Base-by-base conservation (phyloP, 257 asterid genomes). In the Verbascum thapsus region DNA sequence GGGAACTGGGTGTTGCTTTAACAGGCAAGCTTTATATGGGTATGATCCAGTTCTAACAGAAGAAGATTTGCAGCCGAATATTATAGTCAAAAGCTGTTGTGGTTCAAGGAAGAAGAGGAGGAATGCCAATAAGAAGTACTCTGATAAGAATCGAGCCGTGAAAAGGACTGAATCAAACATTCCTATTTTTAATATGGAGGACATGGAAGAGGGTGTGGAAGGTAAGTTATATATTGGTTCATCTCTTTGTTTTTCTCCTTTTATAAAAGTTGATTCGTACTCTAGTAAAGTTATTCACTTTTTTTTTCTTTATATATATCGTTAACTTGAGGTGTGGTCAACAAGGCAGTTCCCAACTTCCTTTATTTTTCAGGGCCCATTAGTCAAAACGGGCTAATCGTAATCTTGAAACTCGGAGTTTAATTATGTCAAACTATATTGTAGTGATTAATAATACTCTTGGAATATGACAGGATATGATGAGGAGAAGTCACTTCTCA, bases 1-100 rank as follows among this genome's bases (percentile, higher is more conserved):
- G 69, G 97, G 97, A 64, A 90, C 97, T 3, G 97, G 97, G 26
- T 90, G 97, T 71, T 90, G 97, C 73, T 90, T 90, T 70, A 90
- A 87, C 74, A 72, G 96, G 77, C 92, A 83, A 53, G 97, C 97
- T 58, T 67, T 90, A 11, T 90, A 90, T 13, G 97, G 97, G 57
- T 90, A 90, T 42, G 97, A 90, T 62, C 97, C 97, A 12, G 83
- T 81, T 58, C 78, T 85, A 67, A 79, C 95, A 7, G 91, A 85
- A 76, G 94, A 80, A 63, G 95, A 87, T 74, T 72, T 87, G 76
- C 90, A 88, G 49, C 96, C 94, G 58, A 85, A 83, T 73, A 79
- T 85, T 61, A 81, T 88, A 17, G 84, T 88, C 38, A 88, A 78
- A 76, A 81, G 91, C 77, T 85, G 94, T 34, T 88, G 95, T 70